phyloP scores from a whole-genome alignment of 1,284 basidiomycete species.

The Leccinum olivaceoglutinosum region DNA sequence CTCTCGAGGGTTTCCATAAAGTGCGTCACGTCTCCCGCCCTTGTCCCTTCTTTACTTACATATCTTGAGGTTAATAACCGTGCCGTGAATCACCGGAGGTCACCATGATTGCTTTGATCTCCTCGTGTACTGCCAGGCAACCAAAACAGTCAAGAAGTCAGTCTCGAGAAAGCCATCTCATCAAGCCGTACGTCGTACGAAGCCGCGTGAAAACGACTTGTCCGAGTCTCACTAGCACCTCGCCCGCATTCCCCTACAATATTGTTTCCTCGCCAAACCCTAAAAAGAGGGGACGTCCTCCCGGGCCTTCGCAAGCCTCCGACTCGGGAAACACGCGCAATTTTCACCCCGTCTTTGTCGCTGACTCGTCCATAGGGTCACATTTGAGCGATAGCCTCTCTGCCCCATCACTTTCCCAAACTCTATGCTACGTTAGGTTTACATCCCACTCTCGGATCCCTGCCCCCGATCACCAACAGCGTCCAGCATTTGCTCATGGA shows the following conservation, averaged over 20 bases:
- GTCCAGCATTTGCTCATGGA: too few species aligned
- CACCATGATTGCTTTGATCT: constrained; percentile 52
- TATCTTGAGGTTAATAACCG: constrained; percentile 41
- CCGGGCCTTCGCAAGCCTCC: constrained; percentile 13
- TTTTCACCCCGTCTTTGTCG: constrained; percentile 17
- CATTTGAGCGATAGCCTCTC: constrained; percentile 49
- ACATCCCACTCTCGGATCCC: constrained; percentile 50
- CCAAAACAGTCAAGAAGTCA: constrained; percentile 45
- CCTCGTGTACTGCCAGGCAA: constrained; percentile 33
- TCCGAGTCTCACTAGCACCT: constrained; percentile 10
- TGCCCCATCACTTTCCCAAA: constrained; percentile 39
- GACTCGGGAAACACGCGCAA: constrained; percentile 17
- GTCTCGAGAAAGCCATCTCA: constrained; percentile 24
- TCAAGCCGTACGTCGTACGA: constrained; percentile 19
- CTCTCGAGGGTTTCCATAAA: constrained; percentile 38
- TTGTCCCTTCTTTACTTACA: constrained; percentile 4
- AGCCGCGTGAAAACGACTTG: constrained; percentile 25
- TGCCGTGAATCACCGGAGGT: constrained; percentile 53
- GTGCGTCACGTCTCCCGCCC: constrained; percentile 23
- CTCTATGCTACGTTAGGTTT: constrained; percentile 50
- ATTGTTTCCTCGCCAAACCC: constrained; percentile 6
- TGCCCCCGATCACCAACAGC: constrained; percentile 58
- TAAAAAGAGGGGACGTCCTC: constrained; percentile 14
- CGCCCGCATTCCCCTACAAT: constrained; percentile 2
- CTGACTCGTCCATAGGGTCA: constrained; percentile 30